These are phyloP conservation scores for Sequoiadendron giganteum DNA, from an alignment of 75 land plant species.

Conservation along the genomic window DNA sequence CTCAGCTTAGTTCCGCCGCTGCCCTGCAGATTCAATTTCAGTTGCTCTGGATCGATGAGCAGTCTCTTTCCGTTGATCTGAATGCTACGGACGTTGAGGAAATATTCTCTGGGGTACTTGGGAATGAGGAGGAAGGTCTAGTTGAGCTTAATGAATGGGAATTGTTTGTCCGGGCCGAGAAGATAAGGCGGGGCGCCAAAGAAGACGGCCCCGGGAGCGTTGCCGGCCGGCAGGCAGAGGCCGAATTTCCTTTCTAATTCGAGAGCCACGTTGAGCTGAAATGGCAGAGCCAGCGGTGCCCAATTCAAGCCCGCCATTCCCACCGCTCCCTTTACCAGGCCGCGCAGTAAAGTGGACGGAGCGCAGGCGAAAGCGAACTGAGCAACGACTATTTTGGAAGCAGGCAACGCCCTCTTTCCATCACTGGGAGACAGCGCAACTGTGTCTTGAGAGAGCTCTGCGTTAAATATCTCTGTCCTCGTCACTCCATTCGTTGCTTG, in stretches of 20 bases:
- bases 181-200: background rate
- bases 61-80: conserved; percentile 14
- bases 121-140: background rate
- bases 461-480: background rate
- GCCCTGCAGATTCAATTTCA: background rate
- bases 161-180: no score
- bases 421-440: background rate
- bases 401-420: background rate
- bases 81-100: conserved; percentile 24
- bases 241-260: background rate
- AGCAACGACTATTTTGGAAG: background rate
- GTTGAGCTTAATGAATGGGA: background rate
- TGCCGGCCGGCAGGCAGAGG: background rate
- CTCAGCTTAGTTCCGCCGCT: conserved; percentile 21
- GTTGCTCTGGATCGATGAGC: background rate
- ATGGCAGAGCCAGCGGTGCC: background rate
- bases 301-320: conserved; percentile 6
- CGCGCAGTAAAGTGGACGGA: background rate
- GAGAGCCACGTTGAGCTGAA: background rate
- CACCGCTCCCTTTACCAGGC: background rate
- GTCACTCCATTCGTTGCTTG: background rate
- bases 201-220: background rate
- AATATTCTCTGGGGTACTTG: conserved; percentile 1
- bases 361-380: conserved; percentile 14
- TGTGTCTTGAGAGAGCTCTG: background rate